Conservation (phyloP, 441 rosid species). For the Populus hybrid region DNA sequence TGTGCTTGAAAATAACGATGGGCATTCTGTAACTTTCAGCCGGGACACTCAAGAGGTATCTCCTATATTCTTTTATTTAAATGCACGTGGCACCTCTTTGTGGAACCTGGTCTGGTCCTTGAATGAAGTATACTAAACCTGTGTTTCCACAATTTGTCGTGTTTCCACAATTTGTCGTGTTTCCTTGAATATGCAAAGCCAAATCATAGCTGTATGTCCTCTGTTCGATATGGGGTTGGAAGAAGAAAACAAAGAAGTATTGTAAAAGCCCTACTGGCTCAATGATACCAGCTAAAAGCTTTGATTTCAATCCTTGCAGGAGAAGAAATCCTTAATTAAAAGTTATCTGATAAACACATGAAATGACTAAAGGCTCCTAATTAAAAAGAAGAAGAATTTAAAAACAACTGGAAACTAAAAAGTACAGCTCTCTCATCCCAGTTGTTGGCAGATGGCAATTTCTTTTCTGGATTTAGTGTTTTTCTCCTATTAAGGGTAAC, state of each 20-base stretch:
- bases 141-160: background rate
- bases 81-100: background rate
- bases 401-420: background rate
- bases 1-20: slow-evolving; percentile 84
- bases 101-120: background rate
- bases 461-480: background rate
- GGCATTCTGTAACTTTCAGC: slow-evolving; percentile 87
- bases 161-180: too few species aligned
- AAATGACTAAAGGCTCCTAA: background rate
- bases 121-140: background rate
- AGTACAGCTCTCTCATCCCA: background rate
- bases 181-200: background rate
- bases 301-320: background rate
- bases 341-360: background rate
- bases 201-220: background rate
- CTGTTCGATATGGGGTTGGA: background rate
- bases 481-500: background rate
- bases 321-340: background rate
- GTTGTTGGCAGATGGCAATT: background rate
- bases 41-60: slow-evolving; percentile 96
- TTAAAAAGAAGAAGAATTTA: too few species aligned
- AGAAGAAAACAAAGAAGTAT: background rate
- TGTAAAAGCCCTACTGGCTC: background rate
- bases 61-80: background rate
- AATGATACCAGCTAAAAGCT: background rate